Percentiles rank a stretch among this genome's conserved stretches.
Conservation (phyloP, 2,329 filamentous ascomycete species). For the Ophiostoma sp. region DNA sequence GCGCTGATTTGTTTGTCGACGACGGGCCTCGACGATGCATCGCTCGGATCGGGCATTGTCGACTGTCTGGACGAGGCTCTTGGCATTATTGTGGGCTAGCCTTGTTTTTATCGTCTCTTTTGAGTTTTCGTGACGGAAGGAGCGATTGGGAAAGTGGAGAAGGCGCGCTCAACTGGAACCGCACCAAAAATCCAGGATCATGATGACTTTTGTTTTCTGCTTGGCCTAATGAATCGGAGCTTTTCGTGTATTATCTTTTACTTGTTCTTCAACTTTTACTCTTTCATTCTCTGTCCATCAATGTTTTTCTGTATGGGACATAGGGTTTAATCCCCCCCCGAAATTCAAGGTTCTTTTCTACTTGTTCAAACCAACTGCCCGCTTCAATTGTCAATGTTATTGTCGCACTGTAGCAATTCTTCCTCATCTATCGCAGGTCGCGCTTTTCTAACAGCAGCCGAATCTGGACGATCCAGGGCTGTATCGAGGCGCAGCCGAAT, state of each 20-base stretch:
- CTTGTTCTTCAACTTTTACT: not conserved
- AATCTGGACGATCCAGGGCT: not conserved
- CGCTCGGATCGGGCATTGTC: slow-evolving; percentile 24
- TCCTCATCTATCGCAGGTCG: not conserved
- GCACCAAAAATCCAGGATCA: not conserved
- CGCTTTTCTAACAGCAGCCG: not conserved
- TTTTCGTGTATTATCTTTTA: not conserved
- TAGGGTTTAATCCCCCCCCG: not conserved
- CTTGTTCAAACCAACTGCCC: not conserved
- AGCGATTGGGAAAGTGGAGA: not conserved
- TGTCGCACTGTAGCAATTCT: not conserved
- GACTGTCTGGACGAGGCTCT: slow-evolving; percentile 25
- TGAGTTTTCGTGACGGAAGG: not conserved
- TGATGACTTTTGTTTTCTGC: not conserved
- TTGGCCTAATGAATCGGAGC: not conserved
- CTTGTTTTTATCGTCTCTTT: not conserved
- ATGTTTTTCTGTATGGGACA: not conserved
- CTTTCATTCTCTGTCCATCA: not conserved
- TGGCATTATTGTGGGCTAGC: not conserved
- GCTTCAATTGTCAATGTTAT: not conserved
- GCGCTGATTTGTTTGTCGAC: slow-evolving; percentile 26
- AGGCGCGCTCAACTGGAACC: not conserved
- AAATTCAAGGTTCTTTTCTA: not conserved
- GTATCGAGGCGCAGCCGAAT: not conserved
- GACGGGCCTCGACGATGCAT: not conserved